Conservation (phyloP, 208 protist species). For the Polymyxa betae region DNA sequence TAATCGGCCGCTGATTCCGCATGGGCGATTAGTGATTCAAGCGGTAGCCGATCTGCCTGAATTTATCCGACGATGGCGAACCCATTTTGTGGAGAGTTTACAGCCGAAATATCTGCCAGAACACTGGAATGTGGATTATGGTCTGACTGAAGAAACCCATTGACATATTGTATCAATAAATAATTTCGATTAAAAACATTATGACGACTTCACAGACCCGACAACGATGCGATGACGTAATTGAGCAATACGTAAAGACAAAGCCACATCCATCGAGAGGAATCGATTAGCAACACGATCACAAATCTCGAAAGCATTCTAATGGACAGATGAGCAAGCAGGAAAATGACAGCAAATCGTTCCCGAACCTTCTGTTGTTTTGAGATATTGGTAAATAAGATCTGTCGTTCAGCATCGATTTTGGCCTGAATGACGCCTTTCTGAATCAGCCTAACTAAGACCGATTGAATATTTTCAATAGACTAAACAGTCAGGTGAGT, state of each 20-base stretch:
- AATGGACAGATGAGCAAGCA: neutral
- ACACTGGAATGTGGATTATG: slow-evolving; percentile 43
- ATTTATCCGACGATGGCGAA: neutral
- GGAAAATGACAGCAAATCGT: neutral
- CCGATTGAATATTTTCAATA: neutral
- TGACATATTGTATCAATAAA: neutral
- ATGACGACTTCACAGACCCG: neutral
- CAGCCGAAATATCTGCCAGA: slow-evolving; percentile 27
- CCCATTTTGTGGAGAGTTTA: slow-evolving; percentile 12
- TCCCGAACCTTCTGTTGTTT: neutral
- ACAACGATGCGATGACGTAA: neutral
- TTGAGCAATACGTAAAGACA: neutral
- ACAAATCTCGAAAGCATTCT: neutral
- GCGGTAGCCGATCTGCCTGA: neutral
- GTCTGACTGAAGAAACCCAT: neutral
- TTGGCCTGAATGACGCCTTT: neutral
- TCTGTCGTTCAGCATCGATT: neutral
- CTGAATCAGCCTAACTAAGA: neutral
- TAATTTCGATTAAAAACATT: neutral
- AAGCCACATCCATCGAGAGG: neutral
- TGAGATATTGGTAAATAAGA: neutral
- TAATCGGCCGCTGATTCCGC: neutral
- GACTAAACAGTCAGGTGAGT: neutral
- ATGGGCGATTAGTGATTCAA: neutral
- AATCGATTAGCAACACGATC: neutral